Evolutionary conservation across 2,329 filamentous ascomycete species (phyloP), one percentile per base, ranked within the genome.

Genomic region (Calonectria naviculata): DNA sequence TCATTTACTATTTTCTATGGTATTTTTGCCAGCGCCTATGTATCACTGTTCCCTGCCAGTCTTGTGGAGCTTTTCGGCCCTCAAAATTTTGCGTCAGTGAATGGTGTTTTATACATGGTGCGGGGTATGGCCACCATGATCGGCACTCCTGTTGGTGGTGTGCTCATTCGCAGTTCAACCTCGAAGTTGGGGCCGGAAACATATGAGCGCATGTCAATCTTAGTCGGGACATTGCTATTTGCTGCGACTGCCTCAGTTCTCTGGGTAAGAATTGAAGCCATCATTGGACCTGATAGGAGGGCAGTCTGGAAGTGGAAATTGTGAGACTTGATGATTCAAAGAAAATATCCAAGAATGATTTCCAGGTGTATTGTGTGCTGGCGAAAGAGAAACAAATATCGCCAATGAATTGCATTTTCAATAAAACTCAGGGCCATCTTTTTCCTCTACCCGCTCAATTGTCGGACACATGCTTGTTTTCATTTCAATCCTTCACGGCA

Each of bases 281-380:
- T 70, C 31, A 42, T 56, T 19, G 61, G 62, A 10, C 54, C 61
- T 31, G 60, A 60, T 36, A 63, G 67, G n/a, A 49, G 61, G 42
- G n/a, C 19, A 8, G 46, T 10, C 26, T 66, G 67, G 67, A 60
- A 52, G n/a, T 70, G 67, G 62, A 66, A 60, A n/a, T n/a, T 56
- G 29, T 56, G 7, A 36, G 24, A 28, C 26, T 19, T 28, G 5
- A 49, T 34, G n/a, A n/a, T n/a, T n/a, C n/a, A n/a, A n/a, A n/a
- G n/a, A n/a, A n/a, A n/a, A n/a, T n/a, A n/a, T n/a, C n/a, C n/a
- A n/a, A n/a, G n/a, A n/a, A n/a, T n/a, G n/a, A n/a, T n/a, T n/a
- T n/a, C n/a, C n/a, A n/a, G n/a, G n/a, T n/a, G n/a, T n/a, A n/a
- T n/a, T n/a, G n/a, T n/a, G n/a, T n/a, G n/a, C n/a, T n/a, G n/a